phyloP scores from a whole-genome alignment of 108 stramenopile genomes.

The Nannochloropsis gaditana region DNA sequence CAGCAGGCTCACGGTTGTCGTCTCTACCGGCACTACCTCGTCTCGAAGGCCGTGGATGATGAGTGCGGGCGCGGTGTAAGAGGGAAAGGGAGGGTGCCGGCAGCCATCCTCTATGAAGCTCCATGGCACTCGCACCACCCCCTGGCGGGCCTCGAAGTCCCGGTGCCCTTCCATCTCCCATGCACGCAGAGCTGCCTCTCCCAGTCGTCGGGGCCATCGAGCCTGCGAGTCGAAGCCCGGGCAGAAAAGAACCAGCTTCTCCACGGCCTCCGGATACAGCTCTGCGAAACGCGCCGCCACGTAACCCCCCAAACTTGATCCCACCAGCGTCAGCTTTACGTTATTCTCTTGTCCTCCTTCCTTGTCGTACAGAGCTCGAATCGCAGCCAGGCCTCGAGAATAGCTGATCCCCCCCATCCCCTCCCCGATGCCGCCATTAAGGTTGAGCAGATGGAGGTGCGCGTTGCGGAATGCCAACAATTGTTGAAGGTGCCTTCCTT shows the following conservation, averaged over 20 bases:
- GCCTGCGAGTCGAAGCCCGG: neutral
- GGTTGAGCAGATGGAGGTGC: constrained; percentile 19
- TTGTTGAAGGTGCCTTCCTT: neutral
- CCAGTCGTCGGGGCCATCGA: neutral
- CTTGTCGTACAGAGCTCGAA: neutral
- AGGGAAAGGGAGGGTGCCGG: neutral
- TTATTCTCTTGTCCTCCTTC: neutral
- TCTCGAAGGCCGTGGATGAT: neutral
- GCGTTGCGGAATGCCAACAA: neutral
- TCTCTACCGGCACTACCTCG: constrained; percentile 17
- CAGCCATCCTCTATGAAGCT: neutral
- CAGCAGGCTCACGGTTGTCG: neutral
- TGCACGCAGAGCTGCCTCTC: neutral
- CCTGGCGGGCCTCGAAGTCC: neutral
- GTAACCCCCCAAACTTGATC: neutral
- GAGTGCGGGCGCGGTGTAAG: neutral
- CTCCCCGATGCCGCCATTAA: neutral
- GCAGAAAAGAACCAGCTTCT: neutral
- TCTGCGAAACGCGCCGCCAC: constrained; percentile 16
- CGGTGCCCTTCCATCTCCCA: neutral
- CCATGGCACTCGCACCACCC: constrained; percentile 18
- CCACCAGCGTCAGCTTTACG: constrained; percentile 9
- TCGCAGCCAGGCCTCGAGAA: neutral
- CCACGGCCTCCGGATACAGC: constrained; percentile 8
- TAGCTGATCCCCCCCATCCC: neutral